A percentile compares a stretch with the other conserved stretches of the same genome.
phyloP scores from a whole-genome alignment of 306 rosid species.

The Hylodesmum podocarpum region DNA sequence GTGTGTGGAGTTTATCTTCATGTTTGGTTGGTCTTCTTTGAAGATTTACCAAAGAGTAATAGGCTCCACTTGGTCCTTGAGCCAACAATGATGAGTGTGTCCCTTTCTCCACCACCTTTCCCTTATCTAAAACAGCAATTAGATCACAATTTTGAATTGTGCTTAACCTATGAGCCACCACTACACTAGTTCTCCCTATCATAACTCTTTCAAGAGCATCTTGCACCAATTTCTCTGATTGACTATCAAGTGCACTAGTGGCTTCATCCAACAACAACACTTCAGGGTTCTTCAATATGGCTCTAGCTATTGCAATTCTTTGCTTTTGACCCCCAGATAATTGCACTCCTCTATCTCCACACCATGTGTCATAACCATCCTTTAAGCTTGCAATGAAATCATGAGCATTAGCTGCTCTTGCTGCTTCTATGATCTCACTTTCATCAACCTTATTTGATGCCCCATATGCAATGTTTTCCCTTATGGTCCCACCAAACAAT shows the following conservation, averaged over 20 bases:
- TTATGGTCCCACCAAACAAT: slow-evolving; percentile 67
- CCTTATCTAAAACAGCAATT: slow-evolving; percentile 81
- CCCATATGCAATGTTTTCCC: slow-evolving; percentile 72
- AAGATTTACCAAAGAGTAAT: slow-evolving; percentile 58
- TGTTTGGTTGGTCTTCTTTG: slow-evolving; percentile 43
- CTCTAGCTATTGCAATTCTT: slow-evolving; percentile 84
- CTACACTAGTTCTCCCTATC: slow-evolving; percentile 93
- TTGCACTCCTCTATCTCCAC: slow-evolving; percentile 85
- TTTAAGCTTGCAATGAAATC: slow-evolving; percentile 68
- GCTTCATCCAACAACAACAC: slow-evolving; percentile 83
- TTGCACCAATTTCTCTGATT: slow-evolving; percentile 78
- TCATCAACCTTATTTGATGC: slow-evolving; percentile 41
- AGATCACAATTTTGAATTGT: slow-evolving; percentile 70
- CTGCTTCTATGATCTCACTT: slow-evolving; percentile 63
- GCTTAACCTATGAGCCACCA: slow-evolving; percentile 91
- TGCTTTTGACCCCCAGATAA: slow-evolving; percentile 94
- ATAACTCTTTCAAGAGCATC: slow-evolving; percentile 77
- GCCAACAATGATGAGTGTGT: slow-evolving; percentile 63
- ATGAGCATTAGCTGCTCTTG: slow-evolving; percentile 85
- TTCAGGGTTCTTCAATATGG: slow-evolving; percentile 68
- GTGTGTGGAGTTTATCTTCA: not conserved
- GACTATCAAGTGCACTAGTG: slow-evolving; percentile 82
- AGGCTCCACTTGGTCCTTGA: slow-evolving; percentile 64
- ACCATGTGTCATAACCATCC: slow-evolving; percentile 73
- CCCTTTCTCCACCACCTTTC: slow-evolving; percentile 74